phyloP scores from a whole-genome alignment of 225 moss, liverwort and hornwort genomes.

The Straminergon stramineum region DNA sequence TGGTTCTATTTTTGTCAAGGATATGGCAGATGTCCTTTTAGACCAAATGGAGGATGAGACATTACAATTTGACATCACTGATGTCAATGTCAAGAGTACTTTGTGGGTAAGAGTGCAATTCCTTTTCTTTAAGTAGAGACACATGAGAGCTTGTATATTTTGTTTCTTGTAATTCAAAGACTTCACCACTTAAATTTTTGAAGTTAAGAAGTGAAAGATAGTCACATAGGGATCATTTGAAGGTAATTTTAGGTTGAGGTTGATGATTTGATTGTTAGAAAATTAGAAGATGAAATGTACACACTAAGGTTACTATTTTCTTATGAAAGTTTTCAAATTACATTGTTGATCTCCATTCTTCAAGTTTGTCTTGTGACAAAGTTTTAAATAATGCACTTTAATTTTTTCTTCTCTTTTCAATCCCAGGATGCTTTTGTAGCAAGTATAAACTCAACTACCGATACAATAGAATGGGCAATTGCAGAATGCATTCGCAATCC shows the following conservation, averaged over 20 bases:
- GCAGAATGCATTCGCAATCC: background rate
- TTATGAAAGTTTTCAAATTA: too few species aligned
- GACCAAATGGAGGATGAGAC: background rate
- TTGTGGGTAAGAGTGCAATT: background rate
- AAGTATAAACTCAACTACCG: background rate
- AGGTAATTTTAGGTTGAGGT: background rate
- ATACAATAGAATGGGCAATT: background rate
- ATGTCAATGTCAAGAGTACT: background rate
- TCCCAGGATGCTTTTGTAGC: background rate
- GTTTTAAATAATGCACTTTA: too few species aligned
- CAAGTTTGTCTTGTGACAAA: background rate
- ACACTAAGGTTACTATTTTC: background rate
- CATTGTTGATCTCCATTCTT: background rate
- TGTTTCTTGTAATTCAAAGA: background rate
- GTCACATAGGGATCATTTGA: fast-evolving
- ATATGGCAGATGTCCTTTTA: background rate
- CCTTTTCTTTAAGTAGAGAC: background rate
- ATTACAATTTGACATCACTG: background rate
- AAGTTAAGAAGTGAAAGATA: background rate
- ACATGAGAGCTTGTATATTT: background rate
- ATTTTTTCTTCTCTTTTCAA: background rate
- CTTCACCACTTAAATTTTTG: background rate
- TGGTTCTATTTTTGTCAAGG: background rate
- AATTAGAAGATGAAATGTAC: background rate
- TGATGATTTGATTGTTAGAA: background rate